These are phyloP conservation scores for Cystofilobasidium bisporidii DNA, from an alignment of 768 basidiomycete species.

Conservation along the genomic window DNA sequence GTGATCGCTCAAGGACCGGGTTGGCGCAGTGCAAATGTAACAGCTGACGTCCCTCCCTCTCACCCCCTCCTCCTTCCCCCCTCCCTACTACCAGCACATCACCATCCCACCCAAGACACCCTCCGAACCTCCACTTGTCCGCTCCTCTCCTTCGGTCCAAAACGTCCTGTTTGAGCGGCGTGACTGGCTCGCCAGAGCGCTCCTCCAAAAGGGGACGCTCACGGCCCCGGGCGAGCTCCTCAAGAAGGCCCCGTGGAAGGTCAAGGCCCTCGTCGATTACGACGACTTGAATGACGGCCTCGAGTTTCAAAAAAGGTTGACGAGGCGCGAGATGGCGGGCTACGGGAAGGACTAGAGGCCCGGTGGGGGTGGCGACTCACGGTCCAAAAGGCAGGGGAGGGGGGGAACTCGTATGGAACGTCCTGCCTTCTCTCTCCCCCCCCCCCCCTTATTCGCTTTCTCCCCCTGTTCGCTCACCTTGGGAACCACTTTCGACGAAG, in stretches of 20 bases:
- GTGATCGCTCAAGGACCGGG: too few species aligned
- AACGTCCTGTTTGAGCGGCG: slow-evolving; percentile 3
- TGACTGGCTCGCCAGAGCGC: neutral
- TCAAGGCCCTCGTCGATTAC: neutral
- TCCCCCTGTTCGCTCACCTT: too few species aligned
- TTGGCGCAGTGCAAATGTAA: neutral
- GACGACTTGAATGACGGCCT: neutral
- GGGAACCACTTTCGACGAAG: too few species aligned
- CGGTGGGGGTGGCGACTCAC: too few species aligned
- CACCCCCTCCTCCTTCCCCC: too few species aligned
- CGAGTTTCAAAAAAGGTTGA: neutral
- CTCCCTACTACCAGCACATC: too few species aligned
- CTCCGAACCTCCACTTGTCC: neutral
- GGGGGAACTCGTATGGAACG: too few species aligned
- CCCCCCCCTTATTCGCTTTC: too few species aligned
- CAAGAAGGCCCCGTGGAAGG: neutral
- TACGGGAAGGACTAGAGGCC: too few species aligned
- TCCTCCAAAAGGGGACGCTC: neutral
- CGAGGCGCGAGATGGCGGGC: neutral
- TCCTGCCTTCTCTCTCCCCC: too few species aligned
- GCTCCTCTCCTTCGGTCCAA: neutral
- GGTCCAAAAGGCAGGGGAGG: too few species aligned
- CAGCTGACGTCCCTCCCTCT: neutral
- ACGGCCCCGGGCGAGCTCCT: neutral
- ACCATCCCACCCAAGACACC: neutral